Evolutionary conservation across 805 yeast species (phyloP), one percentile per base, ranked within the genome.

Genomic region (Saccharomycopsis malanga): DNA sequence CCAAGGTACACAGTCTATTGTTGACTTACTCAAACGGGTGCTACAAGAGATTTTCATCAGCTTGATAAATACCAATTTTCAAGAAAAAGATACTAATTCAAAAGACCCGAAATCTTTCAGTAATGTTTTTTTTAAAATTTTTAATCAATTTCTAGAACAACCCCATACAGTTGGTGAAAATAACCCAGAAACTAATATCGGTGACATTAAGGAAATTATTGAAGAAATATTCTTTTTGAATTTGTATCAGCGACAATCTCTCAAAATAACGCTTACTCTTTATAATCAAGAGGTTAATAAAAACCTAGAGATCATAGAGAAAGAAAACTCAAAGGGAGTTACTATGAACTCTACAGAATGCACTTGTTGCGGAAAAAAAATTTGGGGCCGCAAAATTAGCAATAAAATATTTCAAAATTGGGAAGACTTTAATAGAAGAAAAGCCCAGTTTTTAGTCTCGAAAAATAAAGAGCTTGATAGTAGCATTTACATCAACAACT

Each of bases 341-440:
- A 68, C 80, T 0, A 69, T 73, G 2, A 65, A 64, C 23, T 66
- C 67, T 23, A 67, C 71, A 32, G 76, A 72, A 41, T 89, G 97
- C 61, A 83, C 83, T 30, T 75, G 82, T 0, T 89, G 97, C 62
- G 89, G 87, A 1, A 79, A 78, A 52, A 66, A 67, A 18, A 65
- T 88, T 29, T 81, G 88, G 79, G 96, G 96, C 0, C 61, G 75
- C 1, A 76, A 77, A 1, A 59, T 83, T 2, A 66, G 71, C 21
- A 65, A 76, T 2, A 68, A 64, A 6, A 68, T 73, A 34, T 74
- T 74, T 45, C 69, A 70, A 37, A 67, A 73, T 3, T 83, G 89
- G 89, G 83, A 77, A 56, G 67, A 69, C 23, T 57, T 50, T 42
- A 61, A 60, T 39, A 57, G 64, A 47, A 56, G 64, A 7, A 61